Evolutionary conservation across 2,329 filamentous ascomycete species (phyloP).

Genomic region (Exserohilum turcica): DNA sequence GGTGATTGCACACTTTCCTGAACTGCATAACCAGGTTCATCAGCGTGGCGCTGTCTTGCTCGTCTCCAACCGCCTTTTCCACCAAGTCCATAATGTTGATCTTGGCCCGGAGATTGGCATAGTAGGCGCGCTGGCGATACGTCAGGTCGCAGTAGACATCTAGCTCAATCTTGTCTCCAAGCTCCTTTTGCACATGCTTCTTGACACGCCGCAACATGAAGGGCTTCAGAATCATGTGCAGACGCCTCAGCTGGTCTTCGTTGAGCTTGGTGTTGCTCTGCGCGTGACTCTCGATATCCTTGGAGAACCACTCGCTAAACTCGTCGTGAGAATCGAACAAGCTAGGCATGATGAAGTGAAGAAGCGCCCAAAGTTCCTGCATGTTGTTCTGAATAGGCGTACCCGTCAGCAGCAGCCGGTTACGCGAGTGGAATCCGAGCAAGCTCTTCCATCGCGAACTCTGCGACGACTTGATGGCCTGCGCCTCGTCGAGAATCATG

Average conservation of each 20-base stretch:
- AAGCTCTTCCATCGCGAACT: conserved; percentile 97
- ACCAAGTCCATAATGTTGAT: conserved; percentile 99
- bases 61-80: conserved; percentile 93
- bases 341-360: conserved; percentile 99
- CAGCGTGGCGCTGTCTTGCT: conserved; percentile 90
- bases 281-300: conserved; percentile 96
- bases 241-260: conserved; percentile 92
- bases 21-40: conserved; percentile 99
- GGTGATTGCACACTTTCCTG: conserved; percentile 98
- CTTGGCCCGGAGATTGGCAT: conserved; percentile 89
- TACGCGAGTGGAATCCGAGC: conserved; percentile 91
- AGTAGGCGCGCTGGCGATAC: conserved; percentile 92
- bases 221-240: conserved; percentile 98
- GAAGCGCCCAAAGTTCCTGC: conserved; percentile 96
- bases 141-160: conserved; percentile 97
- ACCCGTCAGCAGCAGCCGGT: conserved; percentile 89
- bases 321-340: conserved; percentile 94
- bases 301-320: conserved; percentile 93
- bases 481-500: conserved; percentile 98
- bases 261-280: conserved; percentile 99
- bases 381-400: conserved; percentile 99
- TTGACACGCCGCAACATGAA: conserved; percentile 99
- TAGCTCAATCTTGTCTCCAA: conserved; percentile 97
- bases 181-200: conserved; percentile 98
- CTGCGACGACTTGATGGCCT: conserved; percentile 97